These are phyloP conservation scores for Pythium utonaiense DNA, from an alignment of 352 stramenopile genomes.

Conservation along the genomic window DNA sequence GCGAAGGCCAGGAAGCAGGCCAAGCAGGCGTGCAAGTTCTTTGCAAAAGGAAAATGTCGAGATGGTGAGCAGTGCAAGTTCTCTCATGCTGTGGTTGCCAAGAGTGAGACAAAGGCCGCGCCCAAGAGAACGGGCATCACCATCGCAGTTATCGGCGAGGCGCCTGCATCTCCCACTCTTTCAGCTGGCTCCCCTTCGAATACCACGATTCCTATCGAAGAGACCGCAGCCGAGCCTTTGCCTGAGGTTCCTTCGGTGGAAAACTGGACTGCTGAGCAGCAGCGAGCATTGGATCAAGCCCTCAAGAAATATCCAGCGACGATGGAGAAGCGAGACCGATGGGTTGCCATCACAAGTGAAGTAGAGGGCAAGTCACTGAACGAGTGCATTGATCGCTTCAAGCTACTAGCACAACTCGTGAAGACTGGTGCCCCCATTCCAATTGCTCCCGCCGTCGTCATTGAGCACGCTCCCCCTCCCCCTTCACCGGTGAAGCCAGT, in stretches of 20 bases:
- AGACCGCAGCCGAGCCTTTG: not conserved
- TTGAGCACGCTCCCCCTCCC: not conserved
- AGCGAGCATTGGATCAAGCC: constrained; percentile 57
- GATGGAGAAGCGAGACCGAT: constrained; percentile 71
- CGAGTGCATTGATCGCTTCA: constrained; percentile 82
- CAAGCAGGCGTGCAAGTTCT: constrained; percentile 44
- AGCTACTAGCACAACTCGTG: constrained; percentile 53
- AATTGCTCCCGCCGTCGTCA: constrained; percentile 1
- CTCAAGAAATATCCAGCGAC: constrained; percentile 68
- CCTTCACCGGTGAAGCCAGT: not conserved
- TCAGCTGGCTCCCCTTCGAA: not conserved
- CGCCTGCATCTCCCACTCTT: not conserved
- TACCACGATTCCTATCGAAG: not conserved
- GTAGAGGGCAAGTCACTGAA: constrained; percentile 68
- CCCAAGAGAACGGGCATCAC: constrained; percentile 11
- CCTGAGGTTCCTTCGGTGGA: not conserved
- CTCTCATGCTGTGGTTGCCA: constrained; percentile 9
- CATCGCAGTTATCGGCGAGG: constrained; percentile 17
- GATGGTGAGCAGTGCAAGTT: constrained; percentile 68
- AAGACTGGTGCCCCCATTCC: constrained; percentile 23
- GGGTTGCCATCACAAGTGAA: constrained; percentile 58
- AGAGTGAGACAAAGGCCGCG: not conserved
- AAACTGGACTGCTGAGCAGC: constrained; percentile 62
- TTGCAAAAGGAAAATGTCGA: constrained; percentile 40
- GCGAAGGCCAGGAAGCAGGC: constrained; percentile 9